Percentiles rank a stretch among this genome's conserved stretches.
Conservation (phyloP, 495 filamentous ascomycete species). For the Penicillium tannophilum region DNA sequence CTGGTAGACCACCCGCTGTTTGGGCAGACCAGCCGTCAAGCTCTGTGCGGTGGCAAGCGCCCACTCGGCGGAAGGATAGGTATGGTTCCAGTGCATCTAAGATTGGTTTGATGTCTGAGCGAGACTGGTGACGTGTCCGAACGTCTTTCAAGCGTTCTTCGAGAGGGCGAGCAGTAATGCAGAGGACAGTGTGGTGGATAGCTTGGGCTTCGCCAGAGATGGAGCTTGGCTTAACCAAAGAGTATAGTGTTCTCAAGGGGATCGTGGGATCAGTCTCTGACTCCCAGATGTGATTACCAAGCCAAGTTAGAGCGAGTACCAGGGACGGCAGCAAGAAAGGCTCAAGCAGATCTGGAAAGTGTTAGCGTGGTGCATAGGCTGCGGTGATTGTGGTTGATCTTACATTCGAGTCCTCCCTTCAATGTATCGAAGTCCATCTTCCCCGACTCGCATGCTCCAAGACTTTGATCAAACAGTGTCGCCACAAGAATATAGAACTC, state of each 20-base stretch:
- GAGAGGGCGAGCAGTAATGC: conserved; percentile 76
- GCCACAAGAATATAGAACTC: conserved; percentile 92
- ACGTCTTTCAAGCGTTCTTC: conserved; percentile 75
- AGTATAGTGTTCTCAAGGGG: conserved; percentile 65
- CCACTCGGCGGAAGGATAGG: conserved; percentile 65
- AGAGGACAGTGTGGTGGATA: conserved; percentile 81
- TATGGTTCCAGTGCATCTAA: conserved; percentile 70
- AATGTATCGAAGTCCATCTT: conserved; percentile 77
- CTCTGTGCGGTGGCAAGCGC: conserved; percentile 67
- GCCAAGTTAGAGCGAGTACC: conserved; percentile 76
- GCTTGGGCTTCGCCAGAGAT: conserved; percentile 78
- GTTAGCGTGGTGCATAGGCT: not conserved
- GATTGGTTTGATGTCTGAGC: conserved; percentile 71
- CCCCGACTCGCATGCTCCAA: conserved; percentile 71
- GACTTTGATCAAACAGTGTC: conserved; percentile 82
- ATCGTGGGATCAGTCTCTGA: conserved; percentile 63
- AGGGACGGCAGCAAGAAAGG: conserved; percentile 88
- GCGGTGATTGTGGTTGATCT: conserved; percentile 29
- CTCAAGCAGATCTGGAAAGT: conserved; percentile 70
- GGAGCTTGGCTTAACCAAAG: conserved; percentile 73
- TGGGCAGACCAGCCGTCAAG: conserved; percentile 73
- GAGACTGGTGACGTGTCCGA: conserved; percentile 65
- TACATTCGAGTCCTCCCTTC: conserved; percentile 86
- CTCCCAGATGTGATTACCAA: conserved; percentile 82
- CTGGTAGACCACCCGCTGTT: conserved; percentile 59